Conservation (phyloP, 805 yeast genomes). For the Yarrowia phangngaensis region DNA sequence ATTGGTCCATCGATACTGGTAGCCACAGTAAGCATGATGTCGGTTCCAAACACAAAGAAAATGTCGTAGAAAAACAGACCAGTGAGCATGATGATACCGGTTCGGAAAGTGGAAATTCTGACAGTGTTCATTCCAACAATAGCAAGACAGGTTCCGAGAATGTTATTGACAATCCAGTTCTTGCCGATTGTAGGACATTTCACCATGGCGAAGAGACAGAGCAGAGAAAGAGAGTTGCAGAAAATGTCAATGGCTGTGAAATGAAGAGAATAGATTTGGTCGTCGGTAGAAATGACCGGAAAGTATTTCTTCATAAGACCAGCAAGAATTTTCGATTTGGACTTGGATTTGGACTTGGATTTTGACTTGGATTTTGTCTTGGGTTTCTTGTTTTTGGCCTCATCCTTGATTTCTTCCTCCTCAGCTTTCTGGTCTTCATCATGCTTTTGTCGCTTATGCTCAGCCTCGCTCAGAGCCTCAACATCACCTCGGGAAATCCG, state of each 20-base stretch:
- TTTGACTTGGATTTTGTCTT: conserved; percentile 22
- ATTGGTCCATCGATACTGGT: conserved; percentile 52
- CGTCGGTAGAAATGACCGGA: conserved; percentile 18
- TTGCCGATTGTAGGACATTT: conserved; percentile 34
- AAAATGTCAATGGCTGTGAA: conserved; percentile 30
- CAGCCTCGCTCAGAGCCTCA: conserved; percentile 42
- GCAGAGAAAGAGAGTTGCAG: conserved; percentile 27
- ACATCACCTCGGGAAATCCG: conserved; percentile 30
- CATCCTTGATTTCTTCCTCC: conserved; percentile 23
- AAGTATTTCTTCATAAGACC: conserved; percentile 12
- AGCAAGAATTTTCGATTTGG: background rate
- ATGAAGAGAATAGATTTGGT: conserved; percentile 8
- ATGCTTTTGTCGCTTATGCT: conserved; percentile 48
- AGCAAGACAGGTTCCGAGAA: conserved; percentile 45
- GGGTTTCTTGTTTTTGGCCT: conserved; percentile 19
- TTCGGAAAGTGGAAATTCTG: conserved; percentile 45
- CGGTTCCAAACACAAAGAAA: conserved; percentile 62
- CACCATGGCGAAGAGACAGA: conserved; percentile 29
- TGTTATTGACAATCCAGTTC: conserved; percentile 50
- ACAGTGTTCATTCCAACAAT: conserved; percentile 44
- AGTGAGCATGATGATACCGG: conserved; percentile 46
- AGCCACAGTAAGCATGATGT: conserved; percentile 62
- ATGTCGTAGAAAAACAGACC: conserved; percentile 60
- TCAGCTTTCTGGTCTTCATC: conserved; percentile 44
- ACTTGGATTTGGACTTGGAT: conserved; percentile 1